Evolutionary conservation across 1,284 basidiomycete genomes (phyloP).

Genomic region (Ceratobasidium sp.): DNA sequence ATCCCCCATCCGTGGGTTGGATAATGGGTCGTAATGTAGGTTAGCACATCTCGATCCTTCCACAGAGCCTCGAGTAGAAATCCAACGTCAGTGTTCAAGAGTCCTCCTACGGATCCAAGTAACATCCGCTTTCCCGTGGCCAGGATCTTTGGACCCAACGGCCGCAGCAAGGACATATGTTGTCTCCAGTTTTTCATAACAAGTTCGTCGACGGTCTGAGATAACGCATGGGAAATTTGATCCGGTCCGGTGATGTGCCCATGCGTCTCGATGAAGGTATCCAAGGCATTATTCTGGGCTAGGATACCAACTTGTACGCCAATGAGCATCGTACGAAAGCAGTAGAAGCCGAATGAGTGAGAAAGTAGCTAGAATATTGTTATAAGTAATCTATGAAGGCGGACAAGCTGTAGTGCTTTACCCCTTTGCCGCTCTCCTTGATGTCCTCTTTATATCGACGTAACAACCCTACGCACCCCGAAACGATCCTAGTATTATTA

Average conservation of each 20-base stretch:
- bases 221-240: neutral
- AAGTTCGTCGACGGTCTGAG: neutral
- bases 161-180: neutral
- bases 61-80: slow-evolving; percentile 22
- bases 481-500: neutral
- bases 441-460: neutral
- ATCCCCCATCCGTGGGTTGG: neutral
- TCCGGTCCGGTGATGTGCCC: neutral
- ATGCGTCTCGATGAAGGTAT: neutral
- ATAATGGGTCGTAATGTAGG: neutral
- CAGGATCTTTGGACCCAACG: neutral
- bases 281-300: neutral
- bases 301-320: slow-evolving; percentile 12
- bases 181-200: neutral
- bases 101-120: neutral
- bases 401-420: neutral
- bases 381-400: neutral
- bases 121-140: neutral
- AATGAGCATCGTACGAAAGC: slow-evolving; percentile 5
- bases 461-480: neutral
- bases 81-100: neutral
- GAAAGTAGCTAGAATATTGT: neutral
- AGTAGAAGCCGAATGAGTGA: slow-evolving; percentile 17
- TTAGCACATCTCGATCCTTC: slow-evolving; percentile 1
- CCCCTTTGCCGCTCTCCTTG: neutral